Evolutionary conservation across 441 rosid genomes (phyloP), one percentile per base, ranked within the genome.

Genomic region (Pelargonium exstipulatum): DNA sequence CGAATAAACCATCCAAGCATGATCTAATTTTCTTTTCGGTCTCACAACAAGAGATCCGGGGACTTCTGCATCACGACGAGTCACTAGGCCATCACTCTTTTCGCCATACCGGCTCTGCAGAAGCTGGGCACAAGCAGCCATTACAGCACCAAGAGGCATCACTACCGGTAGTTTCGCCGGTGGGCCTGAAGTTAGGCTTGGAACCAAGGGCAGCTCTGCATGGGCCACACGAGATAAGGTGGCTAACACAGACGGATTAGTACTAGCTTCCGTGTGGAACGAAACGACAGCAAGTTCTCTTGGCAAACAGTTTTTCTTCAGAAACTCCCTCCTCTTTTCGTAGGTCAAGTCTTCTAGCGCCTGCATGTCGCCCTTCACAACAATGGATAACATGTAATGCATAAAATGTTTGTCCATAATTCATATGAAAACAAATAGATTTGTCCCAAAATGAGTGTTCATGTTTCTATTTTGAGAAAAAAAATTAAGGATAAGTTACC

Each of bases 1-100:
- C 10, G 96, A 95, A 76, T 92, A 95, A 37, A 92, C 98, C 98
- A 95, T 92, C 99, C 98, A 95, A 13, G 93, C 96, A 77, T 90
- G 98, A 78, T 95, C 98, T 75, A 92, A 62, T 72, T 89, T 90
- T 3, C 95, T 90, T 69, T 82, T 83, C 0, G 95, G 96, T 53
- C 81, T 84, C 69, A 95, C 98, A 9, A 89, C 97, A 3, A 89
- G 65, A 0, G 99, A 95, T 16, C 97, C 98, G 9, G 98, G 99
- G 65, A 90, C 98, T 79, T 90, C 95, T 1, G 99, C 98, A 58
- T 95, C 97, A n/a, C 97, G 80, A 71, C 98, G 76, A 0, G 95
- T 86, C 71, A 92, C 98, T 0, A 95, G 89, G 22, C 99, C 99
- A 0, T 95, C 97, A 0, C 96, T 89, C 84, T 95, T 92, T 74